phyloP scores from a whole-genome alignment of 73 alveolate genomes.

The Tetrahymena malaccensis region DNA sequence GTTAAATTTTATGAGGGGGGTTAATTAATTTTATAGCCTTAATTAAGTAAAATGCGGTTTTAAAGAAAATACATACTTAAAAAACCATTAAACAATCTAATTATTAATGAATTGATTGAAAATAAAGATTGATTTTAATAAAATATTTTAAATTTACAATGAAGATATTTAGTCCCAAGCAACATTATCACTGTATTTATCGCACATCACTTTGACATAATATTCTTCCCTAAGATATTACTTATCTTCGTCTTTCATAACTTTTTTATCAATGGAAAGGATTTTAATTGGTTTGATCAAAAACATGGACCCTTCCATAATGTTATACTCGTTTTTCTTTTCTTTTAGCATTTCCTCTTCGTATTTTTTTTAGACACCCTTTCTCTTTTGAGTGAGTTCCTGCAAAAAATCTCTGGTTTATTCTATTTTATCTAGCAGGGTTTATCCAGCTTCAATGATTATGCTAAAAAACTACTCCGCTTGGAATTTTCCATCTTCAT shows the following conservation, averaged over 20 bases:
- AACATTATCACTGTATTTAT: neutral
- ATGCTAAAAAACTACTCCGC: neutral
- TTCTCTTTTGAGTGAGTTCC: neutral
- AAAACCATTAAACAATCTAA: no score
- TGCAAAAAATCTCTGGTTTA: neutral
- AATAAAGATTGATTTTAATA: no score
- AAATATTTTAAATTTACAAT: neutral
- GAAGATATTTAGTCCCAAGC: neutral
- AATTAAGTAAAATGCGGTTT: no score
- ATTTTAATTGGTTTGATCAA: neutral
- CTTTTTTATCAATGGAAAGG: neutral
- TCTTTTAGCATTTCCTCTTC: neutral
- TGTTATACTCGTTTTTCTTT: neutral
- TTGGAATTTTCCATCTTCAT: neutral
- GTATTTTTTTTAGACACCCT: neutral
- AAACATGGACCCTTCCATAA: neutral
- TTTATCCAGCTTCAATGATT: neutral
- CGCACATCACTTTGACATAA: neutral
- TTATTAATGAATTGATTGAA: no score
- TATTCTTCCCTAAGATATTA: neutral
- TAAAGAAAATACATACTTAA: no score
- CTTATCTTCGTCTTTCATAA: neutral
- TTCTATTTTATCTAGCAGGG: neutral
- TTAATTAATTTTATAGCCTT: no score
- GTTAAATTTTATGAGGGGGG: no score